These are phyloP conservation scores for Rasamsonia emersonii DNA, from an alignment of 2,329 filamentous ascomycete genomes.

Conservation along the genomic window DNA sequence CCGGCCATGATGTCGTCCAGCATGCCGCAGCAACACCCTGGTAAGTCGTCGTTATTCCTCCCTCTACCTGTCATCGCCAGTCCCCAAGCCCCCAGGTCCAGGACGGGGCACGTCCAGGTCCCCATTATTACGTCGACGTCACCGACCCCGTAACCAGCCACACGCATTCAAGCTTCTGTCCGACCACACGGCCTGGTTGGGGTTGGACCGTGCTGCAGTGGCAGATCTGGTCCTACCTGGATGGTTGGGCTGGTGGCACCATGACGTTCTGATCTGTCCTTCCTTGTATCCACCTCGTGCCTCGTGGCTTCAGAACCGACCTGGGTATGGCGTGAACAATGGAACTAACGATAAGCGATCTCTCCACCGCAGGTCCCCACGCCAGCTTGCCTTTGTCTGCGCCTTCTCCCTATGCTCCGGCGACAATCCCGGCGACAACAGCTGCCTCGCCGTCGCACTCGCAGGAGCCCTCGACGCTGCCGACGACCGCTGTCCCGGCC, in stretches of 20 bases:
- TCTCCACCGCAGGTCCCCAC: slow-evolving; percentile 23
- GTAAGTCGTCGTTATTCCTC: slow-evolving; percentile 13
- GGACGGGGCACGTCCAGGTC: too few species aligned
- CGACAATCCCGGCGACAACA: slow-evolving; percentile 19
- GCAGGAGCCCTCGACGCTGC: slow-evolving; percentile 17
- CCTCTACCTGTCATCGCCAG: not conserved
- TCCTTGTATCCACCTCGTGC: slow-evolving; percentile 7
- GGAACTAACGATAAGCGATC: slow-evolving; percentile 7
- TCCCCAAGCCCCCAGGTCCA: too few species aligned
- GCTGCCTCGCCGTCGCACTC: slow-evolving; percentile 24
- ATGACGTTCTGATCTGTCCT: slow-evolving; percentile 2
- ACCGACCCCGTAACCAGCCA: too few species aligned
- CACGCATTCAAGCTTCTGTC: too few species aligned
- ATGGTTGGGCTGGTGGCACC: too few species aligned
- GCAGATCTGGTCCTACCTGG: too few species aligned
- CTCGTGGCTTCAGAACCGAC: slow-evolving; percentile 7
- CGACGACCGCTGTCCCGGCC: slow-evolving; percentile 23
- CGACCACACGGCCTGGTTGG: too few species aligned
- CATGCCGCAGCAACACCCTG: slow-evolving; percentile 26
- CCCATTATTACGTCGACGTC: too few species aligned
- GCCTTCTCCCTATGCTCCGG: slow-evolving; percentile 23
- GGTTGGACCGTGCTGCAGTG: too few species aligned
- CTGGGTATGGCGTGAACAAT: too few species aligned
- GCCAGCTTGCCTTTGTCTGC: slow-evolving; percentile 24
- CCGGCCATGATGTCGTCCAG: slow-evolving; percentile 31